Evolutionary conservation across 2,329 filamentous ascomycete species (phyloP).

Genomic region (Clarireedia paspali): DNA sequence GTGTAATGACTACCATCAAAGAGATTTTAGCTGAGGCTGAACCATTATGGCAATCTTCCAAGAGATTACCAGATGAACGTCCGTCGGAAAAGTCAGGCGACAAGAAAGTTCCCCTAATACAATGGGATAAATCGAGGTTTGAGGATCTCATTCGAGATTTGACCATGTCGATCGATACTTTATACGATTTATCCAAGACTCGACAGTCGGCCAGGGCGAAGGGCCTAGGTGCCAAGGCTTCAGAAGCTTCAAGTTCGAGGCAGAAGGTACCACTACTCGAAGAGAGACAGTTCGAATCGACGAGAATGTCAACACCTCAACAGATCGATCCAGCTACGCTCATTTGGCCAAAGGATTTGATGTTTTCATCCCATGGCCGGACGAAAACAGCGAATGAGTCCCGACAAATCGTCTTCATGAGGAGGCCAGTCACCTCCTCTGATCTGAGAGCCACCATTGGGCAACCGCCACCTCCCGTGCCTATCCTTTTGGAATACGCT

Average conservation of each 20-base stretch:
- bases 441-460: constrained; percentile 18
- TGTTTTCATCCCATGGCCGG: neutral
- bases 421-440: constrained; percentile 18
- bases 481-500: constrained; percentile 67
- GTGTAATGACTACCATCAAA: constrained; percentile 73
- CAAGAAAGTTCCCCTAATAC: constrained; percentile 47
- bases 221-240: constrained; percentile 13
- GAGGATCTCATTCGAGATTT: constrained; percentile 68
- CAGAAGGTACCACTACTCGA: constrained; percentile 27
- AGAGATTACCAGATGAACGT: constrained; percentile 31
- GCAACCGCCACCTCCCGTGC: constrained; percentile 19
- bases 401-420: constrained; percentile 32
- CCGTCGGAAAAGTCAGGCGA: constrained; percentile 34
- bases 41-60: constrained; percentile 58
- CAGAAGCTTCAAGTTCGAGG: constrained; percentile 14
- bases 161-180: constrained; percentile 69
- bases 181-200: constrained; percentile 68
- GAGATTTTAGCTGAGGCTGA: constrained; percentile 73
- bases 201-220: constrained; percentile 36
- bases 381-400: constrained; percentile 24
- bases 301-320: constrained; percentile 53
- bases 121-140: constrained; percentile 66
- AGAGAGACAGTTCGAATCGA: constrained; percentile 44
- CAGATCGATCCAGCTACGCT: constrained; percentile 49
- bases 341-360: constrained; percentile 33